These are phyloP conservation scores for Fusarium proliferatum DNA, from an alignment of 2,329 filamentous ascomycete species.

Conservation along the genomic window DNA sequence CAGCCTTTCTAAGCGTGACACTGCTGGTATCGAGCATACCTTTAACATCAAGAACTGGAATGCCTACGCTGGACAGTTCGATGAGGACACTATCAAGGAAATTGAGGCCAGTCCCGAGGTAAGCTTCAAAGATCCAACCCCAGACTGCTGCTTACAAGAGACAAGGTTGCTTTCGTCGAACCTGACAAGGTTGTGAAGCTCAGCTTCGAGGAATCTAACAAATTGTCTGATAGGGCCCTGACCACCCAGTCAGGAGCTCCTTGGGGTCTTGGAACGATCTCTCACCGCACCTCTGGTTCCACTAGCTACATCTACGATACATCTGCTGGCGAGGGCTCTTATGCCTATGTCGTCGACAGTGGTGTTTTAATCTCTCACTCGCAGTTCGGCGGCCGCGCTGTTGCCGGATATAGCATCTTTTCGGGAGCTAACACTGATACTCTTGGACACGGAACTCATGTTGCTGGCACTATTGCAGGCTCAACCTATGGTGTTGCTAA, in stretches of 20 bases:
- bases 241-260: background rate
- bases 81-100: background rate
- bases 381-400: background rate
- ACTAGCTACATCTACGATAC: background rate
- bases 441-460: background rate
- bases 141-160: background rate
- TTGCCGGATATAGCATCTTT: background rate
- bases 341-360: background rate
- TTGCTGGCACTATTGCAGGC: background rate
- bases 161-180: background rate
- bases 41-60: background rate
- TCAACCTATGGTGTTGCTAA: background rate
- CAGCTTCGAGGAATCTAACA: background rate
- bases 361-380: background rate
- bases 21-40: background rate
- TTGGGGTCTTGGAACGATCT: background rate
- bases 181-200: background rate
- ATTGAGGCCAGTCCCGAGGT: background rate
- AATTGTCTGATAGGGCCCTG: background rate
- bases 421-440: background rate
- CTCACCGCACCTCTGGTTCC: background rate
- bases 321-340: background rate
- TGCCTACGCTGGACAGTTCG: background rate
- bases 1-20: background rate
- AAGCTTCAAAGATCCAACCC: background rate